phyloP scores from a whole-genome alignment of 805 yeast species.

The Kodamaea kaohsiungensis region DNA sequence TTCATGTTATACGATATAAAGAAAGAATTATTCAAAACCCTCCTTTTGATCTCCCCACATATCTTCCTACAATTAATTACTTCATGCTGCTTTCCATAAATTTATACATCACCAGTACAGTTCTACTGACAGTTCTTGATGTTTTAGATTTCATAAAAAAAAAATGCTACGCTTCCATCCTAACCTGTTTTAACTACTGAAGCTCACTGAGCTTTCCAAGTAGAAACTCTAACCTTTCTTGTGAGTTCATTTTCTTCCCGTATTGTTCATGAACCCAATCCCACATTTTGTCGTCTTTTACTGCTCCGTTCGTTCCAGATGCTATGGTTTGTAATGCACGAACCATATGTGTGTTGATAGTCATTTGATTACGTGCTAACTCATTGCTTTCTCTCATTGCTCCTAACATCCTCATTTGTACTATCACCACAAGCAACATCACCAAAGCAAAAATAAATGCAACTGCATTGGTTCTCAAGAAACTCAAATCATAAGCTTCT shows the following conservation, averaged over 20 bases:
- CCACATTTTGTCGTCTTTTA: slow-evolving; percentile 20
- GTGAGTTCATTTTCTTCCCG: slow-evolving; percentile 17
- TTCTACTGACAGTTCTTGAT: neutral
- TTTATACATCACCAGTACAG: neutral
- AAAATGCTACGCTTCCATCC: neutral
- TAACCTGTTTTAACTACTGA: neutral
- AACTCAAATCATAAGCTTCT: slow-evolving; percentile 4
- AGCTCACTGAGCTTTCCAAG: neutral
- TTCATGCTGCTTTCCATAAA: neutral
- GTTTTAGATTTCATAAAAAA: neutral
- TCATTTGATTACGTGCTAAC: slow-evolving; percentile 20
- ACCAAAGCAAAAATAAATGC: slow-evolving; percentile 21
- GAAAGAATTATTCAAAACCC: too few relatives aligned
- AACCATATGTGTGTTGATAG: slow-evolving; percentile 18
- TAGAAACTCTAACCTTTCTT: slow-evolving; percentile 21
- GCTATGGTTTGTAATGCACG: neutral
- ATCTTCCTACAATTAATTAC: too few relatives aligned
- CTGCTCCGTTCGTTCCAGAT: neutral
- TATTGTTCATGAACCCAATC: slow-evolving; percentile 18
- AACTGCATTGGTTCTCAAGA: slow-evolving; percentile 5
- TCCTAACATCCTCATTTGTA: slow-evolving; percentile 22
- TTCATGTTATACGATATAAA: too few relatives aligned
- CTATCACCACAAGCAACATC: slow-evolving; percentile 19
- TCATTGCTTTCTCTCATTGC: slow-evolving; percentile 23
- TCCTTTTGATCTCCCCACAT: too few relatives aligned